These are phyloP conservation scores for Zygosaccharomyces bailii DNA, from an alignment of 805 yeast species.

Conservation along the genomic window DNA sequence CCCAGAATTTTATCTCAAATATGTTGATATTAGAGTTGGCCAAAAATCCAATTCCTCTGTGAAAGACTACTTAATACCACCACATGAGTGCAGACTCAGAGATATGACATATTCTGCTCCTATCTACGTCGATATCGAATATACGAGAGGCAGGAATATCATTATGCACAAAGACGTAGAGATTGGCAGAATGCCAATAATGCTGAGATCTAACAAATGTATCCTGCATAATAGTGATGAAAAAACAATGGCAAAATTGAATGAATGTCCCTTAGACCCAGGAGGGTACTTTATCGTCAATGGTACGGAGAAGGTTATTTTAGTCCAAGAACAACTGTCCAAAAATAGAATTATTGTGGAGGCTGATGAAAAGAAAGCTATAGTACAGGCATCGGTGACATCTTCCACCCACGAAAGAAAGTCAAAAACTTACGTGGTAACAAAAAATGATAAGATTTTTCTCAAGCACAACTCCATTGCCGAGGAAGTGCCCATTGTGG, in stretches of 20 bases:
- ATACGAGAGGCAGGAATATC: slow-evolving; percentile 90
- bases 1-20: slow-evolving; percentile 92
- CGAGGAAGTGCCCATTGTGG: slow-evolving; percentile 93
- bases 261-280: slow-evolving; percentile 97
- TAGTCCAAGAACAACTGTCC: slow-evolving; percentile 94
- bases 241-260: slow-evolving; percentile 76
- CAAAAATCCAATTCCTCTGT: slow-evolving; percentile 54
- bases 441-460: slow-evolving; percentile 84
- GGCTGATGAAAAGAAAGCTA: slow-evolving; percentile 89
- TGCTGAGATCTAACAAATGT: slow-evolving; percentile 93
- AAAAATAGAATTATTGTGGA: slow-evolving; percentile 98
- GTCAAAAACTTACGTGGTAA: slow-evolving; percentile 92
- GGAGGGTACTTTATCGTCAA: slow-evolving; percentile 98
- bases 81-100: slow-evolving; percentile 93
- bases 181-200: slow-evolving; percentile 98
- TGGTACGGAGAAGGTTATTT: slow-evolving; percentile 95
- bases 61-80: slow-evolving; percentile 68
- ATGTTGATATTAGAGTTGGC: slow-evolving; percentile 90
- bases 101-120: slow-evolving; percentile 96
- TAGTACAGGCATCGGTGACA: slow-evolving; percentile 96
- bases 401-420: slow-evolving; percentile 98
- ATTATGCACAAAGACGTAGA: slow-evolving; percentile 86
- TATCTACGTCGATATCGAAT: slow-evolving; percentile 93
- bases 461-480: slow-evolving; percentile 92
- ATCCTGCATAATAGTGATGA: slow-evolving; percentile 76